phyloP scores from a whole-genome alignment of 768 basidiomycete species.

The Russula olivacea region DNA sequence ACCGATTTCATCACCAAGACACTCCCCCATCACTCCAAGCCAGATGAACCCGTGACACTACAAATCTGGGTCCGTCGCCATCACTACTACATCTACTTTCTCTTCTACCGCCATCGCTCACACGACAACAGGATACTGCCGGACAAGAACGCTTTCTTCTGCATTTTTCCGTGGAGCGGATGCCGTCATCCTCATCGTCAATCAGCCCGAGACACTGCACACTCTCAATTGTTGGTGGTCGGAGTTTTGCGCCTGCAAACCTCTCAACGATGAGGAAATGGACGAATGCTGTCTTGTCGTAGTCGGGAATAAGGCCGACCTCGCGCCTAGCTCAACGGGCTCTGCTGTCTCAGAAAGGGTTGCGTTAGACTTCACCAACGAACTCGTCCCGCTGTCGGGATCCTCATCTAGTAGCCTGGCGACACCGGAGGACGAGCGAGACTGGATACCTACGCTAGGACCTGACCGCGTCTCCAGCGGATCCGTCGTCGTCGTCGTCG shows the following conservation, averaged over 20 bases:
- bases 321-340: conserved; percentile 29
- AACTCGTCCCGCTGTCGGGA: conserved; percentile 38
- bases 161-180: too few species aligned
- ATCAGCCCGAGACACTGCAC: conserved; percentile 52
- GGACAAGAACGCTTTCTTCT: conserved; percentile 82
- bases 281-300: conserved; percentile 66
- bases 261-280: conserved; percentile 56
- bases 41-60: conserved; percentile 54
- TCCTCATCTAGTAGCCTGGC: conserved; percentile 16
- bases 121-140: conserved; percentile 59
- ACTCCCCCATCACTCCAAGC: conserved; percentile 51
- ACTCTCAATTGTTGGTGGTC: conserved; percentile 70
- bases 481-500: too few species aligned
- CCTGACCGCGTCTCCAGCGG: background rate
- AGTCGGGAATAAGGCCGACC: conserved; percentile 70
- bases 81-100: background rate
- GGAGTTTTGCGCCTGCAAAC: conserved; percentile 64
- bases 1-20: conserved; percentile 84
- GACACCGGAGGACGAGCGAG: conserved; percentile 10
- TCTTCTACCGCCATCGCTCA: background rate
- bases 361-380: conserved; percentile 49
- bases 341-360: conserved; percentile 36
- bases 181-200: conserved; percentile 73
- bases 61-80: conserved; percentile 55
- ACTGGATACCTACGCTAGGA: background rate